Evolutionary conservation across 2,329 filamentous ascomycete genomes (phyloP).

Genomic region (Cadophora sp.): DNA sequence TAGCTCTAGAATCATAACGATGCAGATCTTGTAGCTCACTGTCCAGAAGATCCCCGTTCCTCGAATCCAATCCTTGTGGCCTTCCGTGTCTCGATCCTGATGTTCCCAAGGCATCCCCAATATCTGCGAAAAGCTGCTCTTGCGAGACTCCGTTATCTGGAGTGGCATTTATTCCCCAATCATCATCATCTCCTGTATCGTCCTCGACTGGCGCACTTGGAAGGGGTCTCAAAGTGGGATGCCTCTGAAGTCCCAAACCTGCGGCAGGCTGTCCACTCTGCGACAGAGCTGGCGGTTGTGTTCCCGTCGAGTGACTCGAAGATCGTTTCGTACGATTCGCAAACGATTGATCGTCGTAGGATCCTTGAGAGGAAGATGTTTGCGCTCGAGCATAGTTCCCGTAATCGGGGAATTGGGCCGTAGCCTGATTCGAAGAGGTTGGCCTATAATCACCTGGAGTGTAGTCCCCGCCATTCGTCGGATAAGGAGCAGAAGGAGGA

Average conservation of each 20-base stretch:
- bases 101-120: constrained; percentile 45
- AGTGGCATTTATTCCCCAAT: constrained; percentile 39
- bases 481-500: constrained; percentile 36
- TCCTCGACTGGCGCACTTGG: constrained; percentile 44
- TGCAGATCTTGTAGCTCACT: constrained; percentile 57
- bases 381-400: constrained; percentile 33
- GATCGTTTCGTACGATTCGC: constrained; percentile 36
- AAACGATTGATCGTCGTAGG: constrained; percentile 36
- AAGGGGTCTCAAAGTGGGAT: constrained; percentile 45
- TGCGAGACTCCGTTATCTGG: constrained; percentile 41
- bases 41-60: constrained; percentile 55
- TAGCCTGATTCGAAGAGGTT: constrained; percentile 27
- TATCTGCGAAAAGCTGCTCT: constrained; percentile 46
- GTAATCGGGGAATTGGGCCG: constrained; percentile 38
- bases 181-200: constrained; percentile 38
- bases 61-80: constrained; percentile 29
- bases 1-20: constrained; percentile 58
- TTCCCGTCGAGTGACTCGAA: constrained; percentile 33
- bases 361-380: constrained; percentile 28
- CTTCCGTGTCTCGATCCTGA: constrained; percentile 32
- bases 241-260: constrained; percentile 40
- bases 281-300: constrained; percentile 29
- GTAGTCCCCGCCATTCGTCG: constrained; percentile 41
- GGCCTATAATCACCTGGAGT: constrained; percentile 37
- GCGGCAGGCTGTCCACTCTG: constrained; percentile 25